phyloP scores from a whole-genome alignment of 148 eudicot genomes.

The Diospyros kaki region DNA sequence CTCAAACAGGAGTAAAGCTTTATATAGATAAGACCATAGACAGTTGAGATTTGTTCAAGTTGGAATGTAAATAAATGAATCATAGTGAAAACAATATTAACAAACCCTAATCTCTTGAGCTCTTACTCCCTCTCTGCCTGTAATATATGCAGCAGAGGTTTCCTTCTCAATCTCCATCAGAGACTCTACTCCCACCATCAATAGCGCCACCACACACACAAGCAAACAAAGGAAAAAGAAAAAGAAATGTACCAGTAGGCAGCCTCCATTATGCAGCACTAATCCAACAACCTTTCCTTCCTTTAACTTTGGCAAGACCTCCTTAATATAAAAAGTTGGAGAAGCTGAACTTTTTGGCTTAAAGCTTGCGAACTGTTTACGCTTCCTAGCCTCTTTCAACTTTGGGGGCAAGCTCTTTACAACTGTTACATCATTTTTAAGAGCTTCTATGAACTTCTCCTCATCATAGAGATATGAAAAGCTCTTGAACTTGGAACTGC shows the following conservation, averaged over 20 bases:
- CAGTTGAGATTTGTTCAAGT: no score
- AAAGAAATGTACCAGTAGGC: conserved; percentile 66
- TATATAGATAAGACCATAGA: no score
- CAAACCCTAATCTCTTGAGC: no score
- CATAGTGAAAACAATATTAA: no score
- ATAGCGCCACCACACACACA: background rate
- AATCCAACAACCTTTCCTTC: conserved; percentile 76
- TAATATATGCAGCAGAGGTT: no score
- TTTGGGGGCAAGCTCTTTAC: conserved; percentile 64
- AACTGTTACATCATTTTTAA: conserved; percentile 68
- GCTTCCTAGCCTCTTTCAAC: conserved; percentile 68
- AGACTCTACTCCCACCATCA: no score
- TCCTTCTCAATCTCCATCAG: no score
- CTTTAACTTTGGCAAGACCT: conserved; percentile 70
- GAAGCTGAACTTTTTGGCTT: conserved; percentile 65
- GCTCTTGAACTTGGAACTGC: conserved; percentile 82
- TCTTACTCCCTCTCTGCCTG: no score
- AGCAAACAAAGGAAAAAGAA: background rate
- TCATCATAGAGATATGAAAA: conserved; percentile 87
- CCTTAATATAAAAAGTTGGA: conserved; percentile 57
- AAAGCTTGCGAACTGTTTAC: conserved; percentile 59
- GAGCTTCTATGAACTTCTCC: conserved; percentile 71
- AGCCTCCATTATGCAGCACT: conserved; percentile 77
- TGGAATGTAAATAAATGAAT: no score
- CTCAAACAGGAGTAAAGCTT: no score